These are phyloP conservation scores for Populus ilicifolia DNA, from an alignment of 345 rosid genomes.

Conservation along the genomic window DNA sequence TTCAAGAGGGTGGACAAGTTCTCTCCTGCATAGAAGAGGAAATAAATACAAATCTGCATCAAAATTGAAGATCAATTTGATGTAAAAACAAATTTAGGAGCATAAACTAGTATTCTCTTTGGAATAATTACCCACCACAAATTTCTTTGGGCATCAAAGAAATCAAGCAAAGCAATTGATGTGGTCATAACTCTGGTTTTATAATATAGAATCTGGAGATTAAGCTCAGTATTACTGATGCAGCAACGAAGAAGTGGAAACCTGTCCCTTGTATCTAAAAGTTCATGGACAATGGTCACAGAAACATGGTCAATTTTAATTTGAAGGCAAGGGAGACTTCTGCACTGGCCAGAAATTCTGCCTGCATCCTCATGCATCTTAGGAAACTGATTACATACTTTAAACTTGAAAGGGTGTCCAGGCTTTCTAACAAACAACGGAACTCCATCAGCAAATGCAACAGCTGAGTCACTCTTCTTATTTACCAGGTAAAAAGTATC, in stretches of 20 bases:
- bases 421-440: slow-evolving; percentile 89
- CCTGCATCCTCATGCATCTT: slow-evolving; percentile 30
- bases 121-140: slow-evolving; percentile 52
- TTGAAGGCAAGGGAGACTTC: slow-evolving; percentile 48
- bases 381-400: slow-evolving; percentile 36
- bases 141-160: slow-evolving; percentile 68
- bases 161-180: slow-evolving; percentile 40
- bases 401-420: slow-evolving; percentile 89
- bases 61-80: slow-evolving; percentile 1
- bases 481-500: slow-evolving; percentile 69
- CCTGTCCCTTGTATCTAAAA: slow-evolving; percentile 55
- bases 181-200: slow-evolving; percentile 67
- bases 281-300: slow-evolving; percentile 78
- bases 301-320: slow-evolving; percentile 47
- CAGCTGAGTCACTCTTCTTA: slow-evolving; percentile 71
- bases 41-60: slow-evolving; percentile 8
- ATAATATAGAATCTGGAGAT: slow-evolving; percentile 50
- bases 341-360: slow-evolving; percentile 37
- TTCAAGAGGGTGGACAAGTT: slow-evolving; percentile 68
- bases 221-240: slow-evolving; percentile 44
- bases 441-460: slow-evolving; percentile 68
- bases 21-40: slow-evolving; percentile 52
- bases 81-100: slow-evolving; percentile 13
- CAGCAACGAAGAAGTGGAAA: slow-evolving; percentile 65
- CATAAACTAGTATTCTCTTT: slow-evolving; percentile 7